Evolutionary conservation across 2,329 filamentous ascomycete genomes (phyloP), one percentile per base, ranked within the genome.

Genomic region (Basipetospora chlamydospora): DNA sequence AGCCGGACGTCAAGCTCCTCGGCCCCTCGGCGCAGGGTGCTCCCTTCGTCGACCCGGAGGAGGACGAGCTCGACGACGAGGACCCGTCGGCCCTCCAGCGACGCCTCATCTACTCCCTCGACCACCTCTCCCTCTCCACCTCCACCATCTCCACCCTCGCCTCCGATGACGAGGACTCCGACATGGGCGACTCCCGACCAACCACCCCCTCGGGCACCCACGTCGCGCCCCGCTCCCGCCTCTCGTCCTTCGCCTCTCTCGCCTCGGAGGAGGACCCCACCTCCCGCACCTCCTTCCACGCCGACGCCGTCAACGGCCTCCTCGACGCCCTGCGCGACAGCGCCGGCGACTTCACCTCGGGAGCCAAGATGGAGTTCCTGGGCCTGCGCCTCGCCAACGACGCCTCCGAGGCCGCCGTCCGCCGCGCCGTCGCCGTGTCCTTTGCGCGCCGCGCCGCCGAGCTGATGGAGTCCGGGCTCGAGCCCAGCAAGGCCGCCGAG

Each of bases 301-400:
- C 79, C 42, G 88, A 95, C 50, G 88, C 88, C 18, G 82, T 88
- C 3, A 68, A 77, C 44, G 88, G 84, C 42, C 71, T 96, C n/a
- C 70, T 87, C 42, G 87, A 95, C 49, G 82, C 85, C 17, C 67
- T 96, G 28, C 78, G 80, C 35, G 80, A 77, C 16, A 74, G 77
- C 10, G 71, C 73, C 11, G 73, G 76, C 9, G 83, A 92, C 52
- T 90, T 93, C 44, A 87, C 94, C 49, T 67, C 66, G 3, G n/a
- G n/a, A n/a, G 72, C 74, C 34, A 85, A 88, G 53, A 72, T 96
- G 23, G 90, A 98, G 54, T 81, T 98, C 43, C 93, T 87, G 64
- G 83, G 85, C 32, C 67, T 96, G n/a, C 80, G 88, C 9, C 83
- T 98, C 55, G 80, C 79, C 38, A 84, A 82, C 49, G 85, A 96